Conservation (phyloP, 371 early-diverging fungal genomes). For the Dipsacomyces acuminosporus region DNA sequence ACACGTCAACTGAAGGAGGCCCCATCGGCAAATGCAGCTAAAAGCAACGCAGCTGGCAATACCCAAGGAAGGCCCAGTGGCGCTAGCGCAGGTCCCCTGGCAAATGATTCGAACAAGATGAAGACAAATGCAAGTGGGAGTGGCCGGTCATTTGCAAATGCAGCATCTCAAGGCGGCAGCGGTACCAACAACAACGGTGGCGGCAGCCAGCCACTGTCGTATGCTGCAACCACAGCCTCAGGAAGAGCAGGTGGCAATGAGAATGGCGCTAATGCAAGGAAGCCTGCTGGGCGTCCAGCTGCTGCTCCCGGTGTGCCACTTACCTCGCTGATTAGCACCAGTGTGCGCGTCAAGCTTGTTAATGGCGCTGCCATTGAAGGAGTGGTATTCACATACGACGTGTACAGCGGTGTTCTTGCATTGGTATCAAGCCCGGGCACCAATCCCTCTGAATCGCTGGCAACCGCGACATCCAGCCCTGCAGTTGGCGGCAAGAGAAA, state of each 20-base stretch:
- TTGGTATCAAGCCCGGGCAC: slow-evolving; percentile 12
- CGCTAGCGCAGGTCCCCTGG: neutral
- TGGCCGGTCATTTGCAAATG: neutral
- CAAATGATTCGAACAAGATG: slow-evolving; percentile 24
- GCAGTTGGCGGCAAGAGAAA: slow-evolving; percentile 6
- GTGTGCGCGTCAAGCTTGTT: slow-evolving; percentile 20
- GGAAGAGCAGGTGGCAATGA: slow-evolving; percentile 11
- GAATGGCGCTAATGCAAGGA: slow-evolving; percentile 5
- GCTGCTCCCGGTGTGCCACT: slow-evolving; percentile 14
- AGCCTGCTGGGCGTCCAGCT: slow-evolving; percentile 5
- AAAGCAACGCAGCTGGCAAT: neutral
- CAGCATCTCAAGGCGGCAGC: neutral
- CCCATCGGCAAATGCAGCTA: slow-evolving; percentile 1
- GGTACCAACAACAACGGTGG: slow-evolving; percentile 1
- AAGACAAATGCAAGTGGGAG: slow-evolving; percentile 9
- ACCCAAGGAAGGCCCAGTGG: no score
- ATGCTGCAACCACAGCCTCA: slow-evolving; percentile 33
- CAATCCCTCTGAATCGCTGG: slow-evolving; percentile 6
- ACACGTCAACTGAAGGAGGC: slow-evolving; percentile 22
- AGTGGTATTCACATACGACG: slow-evolving; percentile 39
- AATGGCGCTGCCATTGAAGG: slow-evolving; percentile 29
- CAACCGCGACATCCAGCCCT: slow-evolving; percentile 3
- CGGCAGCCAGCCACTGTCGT: slow-evolving; percentile 14
- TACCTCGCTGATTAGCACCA: slow-evolving; percentile 23
- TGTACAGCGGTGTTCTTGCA: slow-evolving; percentile 43